Conservation (phyloP, 345 rosid genomes). For the Populus tremula region DNA sequence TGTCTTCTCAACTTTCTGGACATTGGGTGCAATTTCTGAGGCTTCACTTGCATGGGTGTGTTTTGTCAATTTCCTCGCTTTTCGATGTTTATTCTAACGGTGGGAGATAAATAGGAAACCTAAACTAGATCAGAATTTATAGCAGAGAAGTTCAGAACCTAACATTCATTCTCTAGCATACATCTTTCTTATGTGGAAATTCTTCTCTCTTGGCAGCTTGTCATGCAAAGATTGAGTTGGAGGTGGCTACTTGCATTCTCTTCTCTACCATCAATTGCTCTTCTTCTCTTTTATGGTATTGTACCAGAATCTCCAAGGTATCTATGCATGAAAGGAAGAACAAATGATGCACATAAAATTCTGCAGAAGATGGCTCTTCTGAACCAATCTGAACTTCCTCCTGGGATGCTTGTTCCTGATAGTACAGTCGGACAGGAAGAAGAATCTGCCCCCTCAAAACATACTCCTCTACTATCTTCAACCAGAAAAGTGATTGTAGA, state of each 20-base stretch:
- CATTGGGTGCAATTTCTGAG: slow-evolving; percentile 12
- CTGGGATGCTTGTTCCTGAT: slow-evolving; percentile 11
- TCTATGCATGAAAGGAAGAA: slow-evolving; percentile 23
- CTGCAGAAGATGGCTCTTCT: slow-evolving; percentile 20
- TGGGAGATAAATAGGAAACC: too few relatives aligned
- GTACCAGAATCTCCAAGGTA: slow-evolving; percentile 26
- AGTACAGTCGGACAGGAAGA: neutral
- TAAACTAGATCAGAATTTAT: too few relatives aligned
- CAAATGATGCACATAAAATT: slow-evolving; percentile 10
- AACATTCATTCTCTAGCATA: too few relatives aligned
- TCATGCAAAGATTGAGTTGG: slow-evolving; percentile 23
- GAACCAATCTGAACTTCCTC: neutral
- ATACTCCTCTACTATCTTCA: slow-evolving; percentile 14
- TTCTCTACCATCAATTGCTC: neutral
- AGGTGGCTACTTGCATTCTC: slow-evolving; percentile 20
- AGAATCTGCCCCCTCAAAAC: slow-evolving; percentile 8
- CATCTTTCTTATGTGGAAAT: too few relatives aligned
- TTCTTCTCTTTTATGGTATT: slow-evolving; percentile 19
- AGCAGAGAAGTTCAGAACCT: too few relatives aligned
- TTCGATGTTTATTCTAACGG: too few relatives aligned
- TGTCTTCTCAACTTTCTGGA: slow-evolving; percentile 15
- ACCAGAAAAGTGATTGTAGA: neutral
- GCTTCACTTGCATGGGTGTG: slow-evolving; percentile 19
- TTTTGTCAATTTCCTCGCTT: too few relatives aligned
- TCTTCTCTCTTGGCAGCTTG: too few relatives aligned